phyloP scores from a whole-genome alignment of 164 flowering plant genomes.

The Litsea cubeba region DNA sequence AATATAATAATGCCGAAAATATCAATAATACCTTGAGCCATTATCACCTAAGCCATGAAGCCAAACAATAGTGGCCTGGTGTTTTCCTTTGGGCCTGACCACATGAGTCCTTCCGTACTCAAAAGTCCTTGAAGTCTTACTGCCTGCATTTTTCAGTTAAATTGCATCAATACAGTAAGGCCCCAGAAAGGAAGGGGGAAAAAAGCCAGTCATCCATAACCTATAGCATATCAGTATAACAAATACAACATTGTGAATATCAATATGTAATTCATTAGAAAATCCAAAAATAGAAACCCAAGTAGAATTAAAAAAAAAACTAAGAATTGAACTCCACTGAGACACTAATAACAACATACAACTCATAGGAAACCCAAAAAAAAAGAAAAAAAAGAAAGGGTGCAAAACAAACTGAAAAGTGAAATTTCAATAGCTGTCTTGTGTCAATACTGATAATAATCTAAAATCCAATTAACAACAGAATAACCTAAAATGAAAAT shows the following conservation, averaged over 20 bases:
- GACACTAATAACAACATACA: background rate
- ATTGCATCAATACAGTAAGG: background rate
- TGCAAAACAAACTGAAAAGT: no score
- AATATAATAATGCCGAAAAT: background rate
- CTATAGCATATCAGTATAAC: background rate
- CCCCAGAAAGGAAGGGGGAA: background rate
- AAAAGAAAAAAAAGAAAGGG: background rate
- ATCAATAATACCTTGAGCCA: conserved; percentile 58
- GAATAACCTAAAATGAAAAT: background rate
- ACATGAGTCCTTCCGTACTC: conserved; percentile 86
- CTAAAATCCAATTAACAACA: background rate
- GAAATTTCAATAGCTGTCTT: no score
- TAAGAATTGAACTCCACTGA: background rate
- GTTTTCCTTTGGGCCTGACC: conserved; percentile 78
- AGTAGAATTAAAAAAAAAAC: no score
- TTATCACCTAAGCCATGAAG: conserved; percentile 87
- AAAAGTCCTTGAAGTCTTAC: conserved; percentile 43
- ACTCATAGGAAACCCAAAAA: background rate
- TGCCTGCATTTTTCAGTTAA: conserved; percentile 31
- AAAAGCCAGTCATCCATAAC: background rate
- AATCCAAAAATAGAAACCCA: background rate
- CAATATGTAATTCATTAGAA: background rate
- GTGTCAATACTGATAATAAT: no score
- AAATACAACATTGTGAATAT: background rate
- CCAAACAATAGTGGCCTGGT: conserved; percentile 82